phyloP scores from a whole-genome alignment of 129 eudicot species.

The Arctium minus region DNA sequence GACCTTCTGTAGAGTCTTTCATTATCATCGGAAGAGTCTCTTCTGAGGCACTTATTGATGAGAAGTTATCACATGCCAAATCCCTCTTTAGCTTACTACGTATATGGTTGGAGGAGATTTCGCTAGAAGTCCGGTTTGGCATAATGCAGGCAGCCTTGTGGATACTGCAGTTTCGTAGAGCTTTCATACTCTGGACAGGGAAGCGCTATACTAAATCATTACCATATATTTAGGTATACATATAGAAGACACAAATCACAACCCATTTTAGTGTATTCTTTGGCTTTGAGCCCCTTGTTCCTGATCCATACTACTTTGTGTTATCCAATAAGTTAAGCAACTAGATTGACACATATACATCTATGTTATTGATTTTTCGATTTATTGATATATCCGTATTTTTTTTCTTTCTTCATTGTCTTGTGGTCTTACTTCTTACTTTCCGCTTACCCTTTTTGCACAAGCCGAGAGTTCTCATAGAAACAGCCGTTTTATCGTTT shows the following conservation, averaged over 20 bases:
- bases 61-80: constrained; percentile 42
- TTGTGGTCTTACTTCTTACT: too few species aligned
- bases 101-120: constrained; percentile 55
- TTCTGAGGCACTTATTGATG: constrained; percentile 74
- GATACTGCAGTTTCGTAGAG: constrained; percentile 51
- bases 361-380: not conserved
- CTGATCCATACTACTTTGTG: constrained; percentile 6
- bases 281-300: constrained; percentile 8
- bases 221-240: not conserved
- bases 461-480: too few species aligned
- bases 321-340: not conserved
- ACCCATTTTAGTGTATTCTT: constrained; percentile 10
- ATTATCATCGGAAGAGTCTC: constrained; percentile 86
- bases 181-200: constrained; percentile 29
- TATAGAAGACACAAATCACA: not conserved
- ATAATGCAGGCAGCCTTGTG: constrained; percentile 69
- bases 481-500: too few species aligned
- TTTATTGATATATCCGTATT: not conserved
- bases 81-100: constrained; percentile 45
- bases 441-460: too few species aligned
- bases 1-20: constrained; percentile 74
- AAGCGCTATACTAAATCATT: not conserved
- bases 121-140: constrained; percentile 58
- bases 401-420: not conserved
- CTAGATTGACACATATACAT: not conserved